Base-by-base conservation (phyloP, 345 rosid species). In the Eutrema japonicum region DNA sequence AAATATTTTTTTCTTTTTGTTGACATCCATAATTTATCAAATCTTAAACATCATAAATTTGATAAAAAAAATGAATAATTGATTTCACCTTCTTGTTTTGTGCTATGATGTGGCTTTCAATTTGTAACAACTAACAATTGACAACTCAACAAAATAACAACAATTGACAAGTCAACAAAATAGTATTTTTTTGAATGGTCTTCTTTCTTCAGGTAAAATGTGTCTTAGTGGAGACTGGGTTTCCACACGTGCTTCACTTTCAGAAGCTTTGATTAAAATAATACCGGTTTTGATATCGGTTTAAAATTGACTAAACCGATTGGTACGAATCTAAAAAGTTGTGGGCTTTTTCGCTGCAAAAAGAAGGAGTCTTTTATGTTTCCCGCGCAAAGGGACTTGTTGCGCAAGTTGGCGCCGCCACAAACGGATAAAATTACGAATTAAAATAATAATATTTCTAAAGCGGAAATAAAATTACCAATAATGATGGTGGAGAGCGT, bases 301-400 rank as follows among this genome's bases (percentile, higher is more conserved):
- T n/a, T 35, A 4, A 14, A 13, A 8, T 0, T n/a, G 37, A 38
- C 51, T 22, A 33, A 35, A 67, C 46, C 64, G 35, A 36, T 53
- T 27, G 64, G 65, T 66, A 38, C 59, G 36, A 60, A 30, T 3
- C 10, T 45, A n/a, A 61, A 61, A 68, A 36, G 18, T 22, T 57
- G 6, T 66, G 14, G 35, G 46, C 51, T 38, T 66, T 66, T 64
- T 32, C 37, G 75, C 50, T 64, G 16, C 42, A 66, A 74, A 65
- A 74, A 73, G 18, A 10, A 66, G 0, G 3, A 11, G 12, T 33
- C 63, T 47, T 37, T 47, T 71, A 11, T 10, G 0, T 42, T 60
- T 68, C 72, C 80, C 80, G 80, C 80, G 41, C 38, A 77, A 65
- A 77, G 50, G 61, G 72, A 71, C 80, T 77, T 77, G 80, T 50